Evolutionary conservation across 2,329 filamentous ascomycete species (phyloP), one percentile per base, ranked within the genome.

Genomic region (Rasamsonia emersonii): DNA sequence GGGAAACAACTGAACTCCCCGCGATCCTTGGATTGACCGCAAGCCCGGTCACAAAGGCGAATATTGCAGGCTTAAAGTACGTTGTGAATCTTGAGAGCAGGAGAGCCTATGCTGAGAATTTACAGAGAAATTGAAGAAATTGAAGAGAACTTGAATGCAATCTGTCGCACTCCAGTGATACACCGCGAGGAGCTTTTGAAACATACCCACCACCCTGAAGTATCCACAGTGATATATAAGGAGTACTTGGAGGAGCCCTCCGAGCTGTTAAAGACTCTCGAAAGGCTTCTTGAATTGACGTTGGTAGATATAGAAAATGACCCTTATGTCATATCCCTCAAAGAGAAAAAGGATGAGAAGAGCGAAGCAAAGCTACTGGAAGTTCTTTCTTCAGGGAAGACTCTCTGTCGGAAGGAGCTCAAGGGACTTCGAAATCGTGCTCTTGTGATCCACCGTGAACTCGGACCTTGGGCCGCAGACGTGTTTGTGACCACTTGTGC

Each of bases 21-120:
- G 65, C 68, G 13, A 79, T 94, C 17, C 63, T 94, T 4, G 86
- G 86, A 0, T 64, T 94, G 15, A 88, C 81, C 5, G 86, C 86
- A 1, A 93, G 82, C 39, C 86, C 86, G 0, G 71, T 84, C 3
- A 75, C 80, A 42, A 73, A 67, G 34, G 74, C 71, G 1, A 70
- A 69, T 10, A 52, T 68, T 1, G 57, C 62, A 2, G 70, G 70
- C 20, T 63, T 89, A 9, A 60, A 71, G 54, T 71, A 46, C 35
- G 51, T 37, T 24, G 16, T 6, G 6, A 13, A 11, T 31, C 23
- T 33, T 18, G 24, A 13, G 7, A 13, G 9, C 11, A 17, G 2
- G 9, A 16, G 11, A 7, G 5, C n/a, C 5, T 11, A 6, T 34
- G 10, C 25, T 37, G 18, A 33, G 17, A 24, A 14, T 30, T 5